Conservation (phyloP, 345 rosid species). For the Luvunga scandens region DNA sequence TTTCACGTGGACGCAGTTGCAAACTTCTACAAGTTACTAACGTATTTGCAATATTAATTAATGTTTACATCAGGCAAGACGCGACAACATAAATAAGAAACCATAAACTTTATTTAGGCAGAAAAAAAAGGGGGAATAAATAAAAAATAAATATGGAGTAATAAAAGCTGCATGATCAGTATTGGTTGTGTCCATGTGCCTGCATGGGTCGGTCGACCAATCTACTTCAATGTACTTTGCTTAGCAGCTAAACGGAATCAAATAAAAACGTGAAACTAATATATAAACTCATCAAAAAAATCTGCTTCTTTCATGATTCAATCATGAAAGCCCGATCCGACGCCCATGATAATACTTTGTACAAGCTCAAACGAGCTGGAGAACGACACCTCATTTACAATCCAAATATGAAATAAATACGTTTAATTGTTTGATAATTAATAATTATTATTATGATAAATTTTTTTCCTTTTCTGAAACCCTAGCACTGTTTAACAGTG, state of each 20-base stretch:
- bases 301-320: neutral
- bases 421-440: too few relatives aligned
- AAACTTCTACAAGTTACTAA: too few relatives aligned
- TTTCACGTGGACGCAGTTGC: too few relatives aligned
- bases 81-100: too few relatives aligned
- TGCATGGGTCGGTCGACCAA: constrained; percentile 4
- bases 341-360: neutral
- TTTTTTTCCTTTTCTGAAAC: neutral
- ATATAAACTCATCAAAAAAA: neutral
- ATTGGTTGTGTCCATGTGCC: neutral
- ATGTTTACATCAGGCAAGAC: too few relatives aligned
- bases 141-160: neutral
- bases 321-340: neutral
- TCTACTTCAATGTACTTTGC: neutral
- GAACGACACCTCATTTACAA: neutral
- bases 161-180: neutral
- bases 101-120: neutral
- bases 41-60: too few relatives aligned
- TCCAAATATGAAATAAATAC: too few relatives aligned
- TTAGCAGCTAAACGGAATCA: neutral
- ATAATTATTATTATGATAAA: neutral
- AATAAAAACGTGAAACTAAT: neutral
- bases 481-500: constrained; percentile 6
- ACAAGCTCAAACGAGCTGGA: neutral
- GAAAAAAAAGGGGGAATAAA: neutral